Conservation (phyloP, 2,329 filamentous ascomycete genomes). For the Fusarium irregulare region DNA sequence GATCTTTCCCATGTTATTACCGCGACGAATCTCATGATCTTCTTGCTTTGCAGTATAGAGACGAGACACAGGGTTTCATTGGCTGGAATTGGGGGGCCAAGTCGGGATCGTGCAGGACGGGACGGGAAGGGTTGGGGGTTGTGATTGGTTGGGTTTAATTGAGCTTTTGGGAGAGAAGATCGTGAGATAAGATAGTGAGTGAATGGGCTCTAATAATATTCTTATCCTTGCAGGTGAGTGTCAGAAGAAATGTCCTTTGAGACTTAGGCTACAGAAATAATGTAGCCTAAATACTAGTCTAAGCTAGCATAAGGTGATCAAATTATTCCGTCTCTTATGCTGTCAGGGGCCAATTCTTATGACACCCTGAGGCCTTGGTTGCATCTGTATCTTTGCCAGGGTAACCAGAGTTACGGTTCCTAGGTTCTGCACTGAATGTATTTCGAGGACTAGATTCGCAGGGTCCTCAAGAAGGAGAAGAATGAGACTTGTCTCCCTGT, state of each 20-base stretch:
- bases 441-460: background rate
- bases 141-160: background rate
- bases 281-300: no score
- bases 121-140: constrained; percentile 5
- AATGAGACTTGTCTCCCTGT: background rate
- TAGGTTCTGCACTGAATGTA: background rate
- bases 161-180: no score
- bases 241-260: no score
- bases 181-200: background rate
- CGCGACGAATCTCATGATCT: constrained; percentile 17
- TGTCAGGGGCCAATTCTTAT: no score
- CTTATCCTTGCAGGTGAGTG: no score
- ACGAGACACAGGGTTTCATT: background rate
- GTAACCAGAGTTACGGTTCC: background rate
- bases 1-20: constrained; percentile 22
- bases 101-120: constrained; percentile 25
- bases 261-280: no score
- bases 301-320: no score
- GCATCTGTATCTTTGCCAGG: background rate
- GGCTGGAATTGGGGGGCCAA: background rate
- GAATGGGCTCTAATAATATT: background rate
- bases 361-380: background rate
- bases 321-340: no score
- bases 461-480: background rate
- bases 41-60: constrained; percentile 21